Evolutionary conservation across 805 yeast species (phyloP).

Genomic region (Metschnikowia borealis): DNA sequence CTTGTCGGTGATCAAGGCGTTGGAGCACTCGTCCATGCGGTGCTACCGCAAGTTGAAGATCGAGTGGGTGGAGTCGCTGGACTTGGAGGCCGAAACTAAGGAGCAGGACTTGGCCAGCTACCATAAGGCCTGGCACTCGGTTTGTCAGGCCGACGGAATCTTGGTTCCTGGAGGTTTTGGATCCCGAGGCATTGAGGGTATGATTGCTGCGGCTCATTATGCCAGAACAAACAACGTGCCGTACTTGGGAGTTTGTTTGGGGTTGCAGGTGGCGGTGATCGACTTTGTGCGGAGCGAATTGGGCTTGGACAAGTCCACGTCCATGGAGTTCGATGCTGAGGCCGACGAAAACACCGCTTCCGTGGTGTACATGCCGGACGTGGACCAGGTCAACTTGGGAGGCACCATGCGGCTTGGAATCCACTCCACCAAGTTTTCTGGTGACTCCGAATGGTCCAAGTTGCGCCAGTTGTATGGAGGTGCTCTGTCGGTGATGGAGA

Average conservation of each 20-base stretch:
- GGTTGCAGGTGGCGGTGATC: conserved; percentile 94
- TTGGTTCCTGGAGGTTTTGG: conserved; percentile 99
- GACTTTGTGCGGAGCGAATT: conserved; percentile 83
- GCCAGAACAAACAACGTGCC: conserved; percentile 97
- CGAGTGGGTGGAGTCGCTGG: conserved; percentile 94
- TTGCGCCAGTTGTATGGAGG: conserved; percentile 79
- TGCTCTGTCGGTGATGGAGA: conserved; percentile 66
- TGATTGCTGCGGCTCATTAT: conserved; percentile 95
- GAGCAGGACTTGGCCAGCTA: conserved; percentile 64
- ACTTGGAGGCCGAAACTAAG: conserved; percentile 74
- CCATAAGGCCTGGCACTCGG: conserved; percentile 93
- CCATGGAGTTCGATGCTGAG: conserved; percentile 76
- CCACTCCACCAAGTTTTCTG: conserved; percentile 80
- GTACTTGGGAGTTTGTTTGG: conserved; percentile 94
- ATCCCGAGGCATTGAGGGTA: conserved; percentile 94
- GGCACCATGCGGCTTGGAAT: conserved; percentile 99
- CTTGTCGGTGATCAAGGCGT: conserved; percentile 87
- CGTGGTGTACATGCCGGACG: conserved; percentile 98
- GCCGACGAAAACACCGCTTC: conserved; percentile 60
- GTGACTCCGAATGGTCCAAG: conserved; percentile 59
- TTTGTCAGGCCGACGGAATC: conserved; percentile 93
- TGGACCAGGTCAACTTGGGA: conserved; percentile 91
- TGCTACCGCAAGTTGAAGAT: conserved; percentile 81
- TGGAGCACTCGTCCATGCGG: conserved; percentile 93
- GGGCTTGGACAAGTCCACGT: conserved; percentile 63